Base-by-base conservation (phyloP, 805 yeast species). In the Ogataea nitratoaversa region DNA sequence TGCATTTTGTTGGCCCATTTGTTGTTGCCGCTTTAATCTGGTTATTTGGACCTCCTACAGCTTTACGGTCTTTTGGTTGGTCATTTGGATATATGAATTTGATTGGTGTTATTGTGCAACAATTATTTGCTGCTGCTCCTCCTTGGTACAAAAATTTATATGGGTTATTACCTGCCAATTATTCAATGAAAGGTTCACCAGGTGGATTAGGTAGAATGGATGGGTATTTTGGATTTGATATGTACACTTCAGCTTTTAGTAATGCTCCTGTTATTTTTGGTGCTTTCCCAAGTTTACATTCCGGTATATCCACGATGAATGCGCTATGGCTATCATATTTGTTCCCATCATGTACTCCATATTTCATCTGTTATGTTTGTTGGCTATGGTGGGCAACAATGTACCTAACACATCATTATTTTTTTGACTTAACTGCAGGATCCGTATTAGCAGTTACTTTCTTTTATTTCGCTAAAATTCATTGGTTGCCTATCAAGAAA, bases 341-440 rank as follows among this genome's bases (percentile, higher is more conserved):
- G 39, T 89, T 89, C 61, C 97, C 97, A 13, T 69, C 65, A 32
- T 70, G 68, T 43, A 71, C 77, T 1, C 75, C 82, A 5, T 47
- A 81, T 5, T 84, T 87, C 68, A 70, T 82, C 57, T 65, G 69
- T 18, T 91, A 90, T 60, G 91, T 87, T n/a, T 67, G 80, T 49
- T 87, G 95, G 95, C 73, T 90, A 50, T 90, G 97, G 97, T 90
- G 97, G 97, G 76, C 93, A 28, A 91, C 97, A n/a, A 90, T 91
- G 98, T 90, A 90, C 63, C 72, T 90, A 53, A 89, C 96, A 0
- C 98, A 90, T 63, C 98, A 90, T 63, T 90, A 90, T 62, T 90
- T 91, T 58, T 79, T 90, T 47, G 97, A 89, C 59, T 74, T 90
- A 41, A 86, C 86, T 57, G 93, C 89, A 7, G 98, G 97, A 24